Evolutionary conservation across 495 filamentous ascomycete genomes (phyloP), one percentile per base, ranked within the genome.

Genomic region (Glutinoglossum americanum): DNA sequence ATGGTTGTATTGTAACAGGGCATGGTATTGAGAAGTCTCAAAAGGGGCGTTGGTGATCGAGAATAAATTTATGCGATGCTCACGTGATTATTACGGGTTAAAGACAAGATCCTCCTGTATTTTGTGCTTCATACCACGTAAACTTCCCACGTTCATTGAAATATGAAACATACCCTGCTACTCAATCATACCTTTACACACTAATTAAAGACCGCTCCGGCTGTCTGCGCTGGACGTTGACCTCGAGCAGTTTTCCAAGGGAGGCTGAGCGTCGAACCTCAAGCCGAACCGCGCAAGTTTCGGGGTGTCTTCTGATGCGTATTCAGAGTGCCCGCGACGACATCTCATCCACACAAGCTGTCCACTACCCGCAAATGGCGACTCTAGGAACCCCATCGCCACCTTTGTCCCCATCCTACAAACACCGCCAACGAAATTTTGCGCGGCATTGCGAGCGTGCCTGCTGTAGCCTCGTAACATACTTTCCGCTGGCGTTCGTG

Each of bases 401-500:
- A 44, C 71, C 77, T 11, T 70, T 70, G 55, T 75, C 69, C 64
- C 69, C 74, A 63, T 71, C 72, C 27, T 59, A 67, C 67, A 62
- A n/a, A 64, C 72, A 62, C 66, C 72, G 63, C 61, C 76, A 62
- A 54, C 68, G 70, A 62, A 72, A 72, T 62, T 92, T 81, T 77
- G 85, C 81, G 7, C 77, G 86, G 48, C 80, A 76, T 64, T 76
- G 84, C 64, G 89, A 96, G 71, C 85, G 89, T 33, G 80, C 77
- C 68, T 95, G 87, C 71, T 96, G 92, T 67, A 72, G 73, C 13
- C 76, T 77, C 17, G 73, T 82, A 35, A 83, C 80, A n/a, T 94
- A 89, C 67, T 89, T 96, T 62, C 92, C 92, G 10, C 75, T 98
- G 1, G 70, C 71, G 41, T 94, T 98, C 68, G 85, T 98, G 58